Conservation (phyloP, 345 rosid species). For the Corymbia maculata region DNA sequence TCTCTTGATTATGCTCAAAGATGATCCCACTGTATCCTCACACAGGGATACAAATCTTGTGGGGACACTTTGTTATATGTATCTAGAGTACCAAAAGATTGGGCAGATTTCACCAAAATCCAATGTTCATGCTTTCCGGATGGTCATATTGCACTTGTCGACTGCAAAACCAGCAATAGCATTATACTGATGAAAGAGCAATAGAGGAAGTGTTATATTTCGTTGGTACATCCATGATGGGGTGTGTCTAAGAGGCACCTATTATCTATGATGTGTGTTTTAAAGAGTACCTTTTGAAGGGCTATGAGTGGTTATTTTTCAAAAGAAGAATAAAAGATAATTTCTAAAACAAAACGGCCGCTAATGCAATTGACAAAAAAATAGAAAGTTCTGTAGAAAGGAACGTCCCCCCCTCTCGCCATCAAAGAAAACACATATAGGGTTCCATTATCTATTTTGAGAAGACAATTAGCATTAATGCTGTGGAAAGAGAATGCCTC, state of each 20-base stretch:
- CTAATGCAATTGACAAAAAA: no score
- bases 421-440: no score
- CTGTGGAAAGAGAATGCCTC: no score
- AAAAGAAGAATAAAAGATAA: no score
- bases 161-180: constrained; percentile 77
- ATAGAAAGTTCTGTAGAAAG: no score
- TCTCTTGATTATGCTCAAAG: constrained; percentile 46
- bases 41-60: constrained; percentile 52
- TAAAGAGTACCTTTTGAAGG: constrained; percentile 14
- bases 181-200: constrained; percentile 54
- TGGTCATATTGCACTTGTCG: constrained; percentile 67
- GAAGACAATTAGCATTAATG: no score
- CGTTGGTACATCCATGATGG: constrained; percentile 11
- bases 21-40: constrained; percentile 22
- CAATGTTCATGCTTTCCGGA: constrained; percentile 75
- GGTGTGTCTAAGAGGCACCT: constrained; percentile 64
- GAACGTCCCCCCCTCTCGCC: no score
- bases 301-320: no score
- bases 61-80: constrained; percentile 76
- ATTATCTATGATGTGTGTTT: no score
- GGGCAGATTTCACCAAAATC: constrained; percentile 68
- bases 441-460: no score
- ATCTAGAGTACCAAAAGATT: constrained; percentile 82
- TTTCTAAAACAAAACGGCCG: no score
- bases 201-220: constrained; percentile 29